These are phyloP conservation scores for Gastrolobium bilobum DNA, from an alignment of 306 rosid species.

Conservation along the genomic window DNA sequence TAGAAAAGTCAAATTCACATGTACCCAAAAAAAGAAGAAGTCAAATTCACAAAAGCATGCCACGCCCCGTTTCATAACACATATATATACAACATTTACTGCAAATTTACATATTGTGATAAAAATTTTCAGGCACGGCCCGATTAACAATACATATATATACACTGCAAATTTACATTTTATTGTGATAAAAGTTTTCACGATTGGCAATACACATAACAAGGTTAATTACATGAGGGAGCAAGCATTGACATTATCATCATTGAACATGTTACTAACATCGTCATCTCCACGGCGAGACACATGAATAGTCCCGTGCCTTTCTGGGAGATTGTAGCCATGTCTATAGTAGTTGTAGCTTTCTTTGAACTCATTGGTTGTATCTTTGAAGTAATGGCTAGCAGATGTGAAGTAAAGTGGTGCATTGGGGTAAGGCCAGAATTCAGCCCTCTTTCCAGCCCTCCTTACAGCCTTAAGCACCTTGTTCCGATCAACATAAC, in stretches of 20 bases:
- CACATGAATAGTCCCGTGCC: conserved; percentile 73
- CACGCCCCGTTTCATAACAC: too few species aligned
- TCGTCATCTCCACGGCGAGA: conserved; percentile 89
- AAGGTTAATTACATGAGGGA: conserved; percentile 68
- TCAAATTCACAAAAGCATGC: too few species aligned
- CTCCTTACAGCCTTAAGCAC: conserved; percentile 87
- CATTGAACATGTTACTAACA: conserved; percentile 95
- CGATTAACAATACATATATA: neutral
- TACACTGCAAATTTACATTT: conserved; percentile 31
- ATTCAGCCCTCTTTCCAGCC: conserved; percentile 90
- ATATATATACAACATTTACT: too few species aligned
- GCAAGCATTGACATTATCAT: conserved; percentile 92
- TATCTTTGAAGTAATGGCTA: conserved; percentile 73
- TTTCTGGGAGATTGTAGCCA: conserved; percentile 85
- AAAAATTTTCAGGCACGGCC: too few species aligned
- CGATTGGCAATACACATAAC: neutral
- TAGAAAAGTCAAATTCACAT: too few species aligned
- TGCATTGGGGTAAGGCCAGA: conserved; percentile 86
- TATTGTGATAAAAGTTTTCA: neutral
- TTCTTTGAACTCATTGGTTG: conserved; percentile 75
- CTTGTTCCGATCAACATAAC: conserved; percentile 87
- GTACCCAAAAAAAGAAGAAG: too few species aligned
- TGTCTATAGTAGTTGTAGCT: conserved; percentile 91
- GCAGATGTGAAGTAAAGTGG: conserved; percentile 87
- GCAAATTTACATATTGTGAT: too few species aligned